Evolutionary conservation across 768 basidiomycete species (phyloP), one percentile per base, ranked within the genome.

Genomic region (Trametes cubensis): DNA sequence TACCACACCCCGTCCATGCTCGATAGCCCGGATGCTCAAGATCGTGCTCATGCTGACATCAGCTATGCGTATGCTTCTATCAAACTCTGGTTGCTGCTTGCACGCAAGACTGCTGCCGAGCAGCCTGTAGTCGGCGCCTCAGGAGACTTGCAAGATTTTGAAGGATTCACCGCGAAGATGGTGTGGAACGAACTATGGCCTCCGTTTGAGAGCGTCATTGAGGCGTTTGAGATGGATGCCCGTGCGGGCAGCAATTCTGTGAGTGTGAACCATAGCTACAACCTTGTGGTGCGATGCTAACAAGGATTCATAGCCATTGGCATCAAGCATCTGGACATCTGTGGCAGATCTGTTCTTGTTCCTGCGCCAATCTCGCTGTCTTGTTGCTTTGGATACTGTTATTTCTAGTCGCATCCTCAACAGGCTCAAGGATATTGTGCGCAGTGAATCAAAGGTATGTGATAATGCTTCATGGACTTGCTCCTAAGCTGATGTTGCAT

Each of bases 141-240:
- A 3, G 66, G 60, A 3, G 52, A 46, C 17, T 34, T 53, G 38
- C 58, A 58, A 26, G 67, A 65, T 14, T 55, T 46, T 14, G 73
- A 71, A 41, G 60, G 64, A 28, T 26, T 55, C 13, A 61, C 74
- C 18, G 70, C 80, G 21, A 72, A 77, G 42, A 74, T 72, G 44
- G 78, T 90, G 11, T 92, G 90, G 90, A 90, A 89, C 67, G 86
- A 89, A 66, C 71, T 92, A 8, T 92, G 89, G 89, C 83, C 88
- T 2, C 80, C 86, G 1, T 89, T 89, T 58, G 86, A 86, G 65
- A 73, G 73, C 14, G 75, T 89, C 39, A 68, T 86, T 15, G 68
- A 74, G 42, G 76, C 79, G 1, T 76, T 88, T 41, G 83, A 85
- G 65, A 70, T 66, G 4, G 85, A 85, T 58, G 74, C 74, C 17